Evolutionary conservation across 1,284 basidiomycete species (phyloP).

Genomic region (Fomitiporia mediterranea): DNA sequence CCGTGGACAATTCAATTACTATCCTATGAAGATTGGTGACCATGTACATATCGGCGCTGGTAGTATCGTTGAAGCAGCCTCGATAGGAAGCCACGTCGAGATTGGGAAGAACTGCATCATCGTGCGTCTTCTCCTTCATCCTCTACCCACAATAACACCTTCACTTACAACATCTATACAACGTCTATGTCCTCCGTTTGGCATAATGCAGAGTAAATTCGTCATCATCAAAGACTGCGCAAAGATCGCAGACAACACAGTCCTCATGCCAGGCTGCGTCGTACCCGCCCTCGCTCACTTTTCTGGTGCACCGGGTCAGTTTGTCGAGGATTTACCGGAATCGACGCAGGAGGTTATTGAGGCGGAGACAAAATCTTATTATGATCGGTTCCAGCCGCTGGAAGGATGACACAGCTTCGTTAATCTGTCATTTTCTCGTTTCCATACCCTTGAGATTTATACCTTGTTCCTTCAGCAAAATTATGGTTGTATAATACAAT

Average conservation of each 20-base stretch:
- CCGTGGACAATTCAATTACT: slow-evolving; percentile 92
- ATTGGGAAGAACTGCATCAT: slow-evolving; percentile 96
- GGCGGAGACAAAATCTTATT: slow-evolving; percentile 72
- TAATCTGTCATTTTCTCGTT: no score
- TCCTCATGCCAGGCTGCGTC: slow-evolving; percentile 90
- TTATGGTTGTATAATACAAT: no score
- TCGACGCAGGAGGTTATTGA: slow-evolving; percentile 83
- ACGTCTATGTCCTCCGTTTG: neutral
- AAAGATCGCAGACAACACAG: slow-evolving; percentile 80
- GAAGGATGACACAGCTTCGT: slow-evolving; percentile 29
- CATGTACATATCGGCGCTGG: slow-evolving; percentile 89
- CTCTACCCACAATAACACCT: neutral
- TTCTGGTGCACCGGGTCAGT: slow-evolving; percentile 86
- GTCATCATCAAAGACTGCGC: slow-evolving; percentile 96
- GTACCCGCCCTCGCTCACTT: slow-evolving; percentile 87
- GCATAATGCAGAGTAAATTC: slow-evolving; percentile 77
- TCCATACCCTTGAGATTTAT: no score
- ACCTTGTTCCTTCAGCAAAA: no score
- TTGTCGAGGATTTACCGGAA: slow-evolving; percentile 84
- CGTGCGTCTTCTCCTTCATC: slow-evolving; percentile 37
- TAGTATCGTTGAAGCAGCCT: slow-evolving; percentile 89
- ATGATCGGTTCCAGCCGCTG: slow-evolving; percentile 56
- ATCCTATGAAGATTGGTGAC: slow-evolving; percentile 96
- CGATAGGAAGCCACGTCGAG: slow-evolving; percentile 90
- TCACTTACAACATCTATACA: neutral